Evolutionary conservation across 169 alveolate genomes (phyloP), one percentile per base, ranked within the genome.

Genomic region (Eimeria necatrix): DNA sequence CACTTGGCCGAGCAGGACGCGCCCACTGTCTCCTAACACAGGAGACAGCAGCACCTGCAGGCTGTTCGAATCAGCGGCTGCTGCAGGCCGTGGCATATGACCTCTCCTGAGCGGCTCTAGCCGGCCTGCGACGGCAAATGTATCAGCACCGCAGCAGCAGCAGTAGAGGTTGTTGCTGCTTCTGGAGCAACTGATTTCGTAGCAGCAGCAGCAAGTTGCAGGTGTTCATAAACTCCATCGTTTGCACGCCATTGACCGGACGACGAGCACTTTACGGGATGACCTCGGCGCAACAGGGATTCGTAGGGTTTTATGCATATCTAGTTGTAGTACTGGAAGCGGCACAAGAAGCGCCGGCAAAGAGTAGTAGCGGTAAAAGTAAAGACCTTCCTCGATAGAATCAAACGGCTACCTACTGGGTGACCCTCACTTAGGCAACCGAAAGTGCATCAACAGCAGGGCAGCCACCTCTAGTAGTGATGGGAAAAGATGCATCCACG

Each of bases 41-140:
- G 52, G 85, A 49, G 85, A 32, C 59, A 74, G 59, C 41, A 26
- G 59, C 78, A 26, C 60, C 85, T 74, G 52, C 83, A 32, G 41
- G 41, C 41, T 32, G 41, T 71, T 10, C 14, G 85, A 74, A 26
- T 26, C 85, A 74, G 59, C n/a, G 10, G 8, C 85, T 74, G 52
- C 59, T 48, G 83, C 83, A 20, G 74, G 41, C 22, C 41, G 3
- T 61, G 7, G 26, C 2, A 18, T 8, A 48, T 24, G 78, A 68
- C 78, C 3, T 32, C 41, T 32, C 41, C 41, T 32, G 41, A 32
- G 2, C 41, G 41, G 41, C 41, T 32, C 41, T 32, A 32, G 41
- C 41, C 41, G 41, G 41, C 41, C 41, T 32, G 41, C 41, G 2
- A 32, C 41, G 41, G 41, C 41, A 32, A 32, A 32, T 32, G 41